A percentile compares a stretch with the other conserved stretches of the same genome.
Conservation (phyloP, 306 rosid genomes). For the Corylus avellana region DNA sequence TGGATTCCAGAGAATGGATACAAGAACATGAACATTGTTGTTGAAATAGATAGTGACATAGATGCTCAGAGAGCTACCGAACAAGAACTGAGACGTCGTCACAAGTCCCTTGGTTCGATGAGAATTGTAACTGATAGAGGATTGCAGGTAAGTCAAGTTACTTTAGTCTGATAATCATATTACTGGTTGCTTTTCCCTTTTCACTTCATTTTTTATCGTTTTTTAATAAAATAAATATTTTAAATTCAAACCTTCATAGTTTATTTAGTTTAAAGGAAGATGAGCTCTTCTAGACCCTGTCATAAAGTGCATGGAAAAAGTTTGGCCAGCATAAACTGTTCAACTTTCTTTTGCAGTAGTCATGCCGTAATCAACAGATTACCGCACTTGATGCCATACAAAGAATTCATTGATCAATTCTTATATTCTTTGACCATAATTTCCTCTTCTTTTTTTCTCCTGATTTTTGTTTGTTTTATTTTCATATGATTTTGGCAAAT, state of each 20-base stretch:
- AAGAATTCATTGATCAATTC: constrained; percentile 11
- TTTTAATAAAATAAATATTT: constrained; percentile 2
- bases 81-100: constrained; percentile 72
- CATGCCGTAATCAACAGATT: constrained; percentile 7
- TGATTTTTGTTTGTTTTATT: constrained; percentile 7
- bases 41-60: constrained; percentile 82
- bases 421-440: background rate
- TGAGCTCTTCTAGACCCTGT: background rate
- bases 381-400: constrained; percentile 9
- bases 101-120: constrained; percentile 66
- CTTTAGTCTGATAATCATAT: constrained; percentile 1
- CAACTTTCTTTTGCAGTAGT: constrained; percentile 10
- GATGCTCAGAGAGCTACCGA: constrained; percentile 64
- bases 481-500: background rate
- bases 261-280: constrained; percentile 4
- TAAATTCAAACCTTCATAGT: constrained; percentile 11
- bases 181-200: background rate
- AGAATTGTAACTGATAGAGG: constrained; percentile 83
- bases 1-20: constrained; percentile 80
- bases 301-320: constrained; percentile 15
- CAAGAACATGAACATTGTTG: constrained; percentile 80
- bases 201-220: background rate
- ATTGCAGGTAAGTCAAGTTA: constrained; percentile 65
- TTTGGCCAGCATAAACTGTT: constrained; percentile 6
- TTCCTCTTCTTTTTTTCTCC: background rate